Evolutionary conservation across 768 basidiomycete species (phyloP), one percentile per base, ranked within the genome.

Genomic region (Phanerodontia chrysosporium): DNA sequence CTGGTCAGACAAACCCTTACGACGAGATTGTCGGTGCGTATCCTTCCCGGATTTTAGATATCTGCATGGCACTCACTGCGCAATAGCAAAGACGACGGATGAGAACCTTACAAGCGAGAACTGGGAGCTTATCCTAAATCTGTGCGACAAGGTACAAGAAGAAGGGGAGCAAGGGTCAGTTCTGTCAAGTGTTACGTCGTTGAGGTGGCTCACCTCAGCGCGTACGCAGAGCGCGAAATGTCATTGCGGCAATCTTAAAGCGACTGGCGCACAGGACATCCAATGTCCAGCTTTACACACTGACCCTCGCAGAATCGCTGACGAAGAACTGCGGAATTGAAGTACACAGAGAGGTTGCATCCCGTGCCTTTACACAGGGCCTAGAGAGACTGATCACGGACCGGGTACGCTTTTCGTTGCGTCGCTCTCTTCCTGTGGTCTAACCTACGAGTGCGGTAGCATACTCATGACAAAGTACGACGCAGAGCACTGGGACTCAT

Each of bases 71-170:
- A 36, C 25, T 61, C 8, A 24, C 9, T 25, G 28, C 29, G 28
- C 49, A 32, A 24, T 73, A 97, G 95, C 74, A 66, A 96, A 97
- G 75, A 90, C 96, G 32, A 99, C 97, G n/a, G 93, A 95, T 72
- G 97, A 98, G 82, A 95, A 94, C 72, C 78, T 95, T 59, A 95
- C 95, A 0, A 80, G 81, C 57, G 96, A 97, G 76, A 92, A 97
- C 73, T 99, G 97, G 97, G 95, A 95, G 70, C 78, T 94, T 59
- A 92, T 95, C 62, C 70, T 98, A 51, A 93, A 90, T 66, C 73
- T 98, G n/a, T 97, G 95, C 66, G 97, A 99, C 77, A 97, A 97
- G 74, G 95, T 99, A 6, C 78, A 81, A 29, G 94, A 95, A 13
- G 96, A 99, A 63, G 89, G 92, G 1, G 84, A 88, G 68, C 74